Conservation (phyloP, 1,284 basidiomycete genomes). For the Sporisorium sorghi region DNA sequence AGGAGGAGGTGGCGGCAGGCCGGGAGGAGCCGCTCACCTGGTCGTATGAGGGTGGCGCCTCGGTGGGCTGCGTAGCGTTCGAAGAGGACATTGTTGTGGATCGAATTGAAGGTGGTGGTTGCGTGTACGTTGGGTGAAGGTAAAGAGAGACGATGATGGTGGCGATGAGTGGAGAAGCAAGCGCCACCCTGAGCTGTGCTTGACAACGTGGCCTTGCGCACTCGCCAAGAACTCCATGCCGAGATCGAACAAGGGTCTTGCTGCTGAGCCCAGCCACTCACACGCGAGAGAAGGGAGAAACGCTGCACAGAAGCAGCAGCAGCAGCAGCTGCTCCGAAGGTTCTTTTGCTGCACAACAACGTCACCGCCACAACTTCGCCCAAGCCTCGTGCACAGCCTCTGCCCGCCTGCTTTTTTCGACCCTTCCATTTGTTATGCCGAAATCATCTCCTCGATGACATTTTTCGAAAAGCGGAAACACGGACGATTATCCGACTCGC, state of each 20-base stretch:
- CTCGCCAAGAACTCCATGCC: not conserved
- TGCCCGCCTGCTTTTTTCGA: too few species aligned
- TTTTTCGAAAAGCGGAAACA: not conserved
- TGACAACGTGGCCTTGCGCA: not conserved
- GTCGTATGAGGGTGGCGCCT: constrained; percentile 47
- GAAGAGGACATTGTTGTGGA: constrained; percentile 11
- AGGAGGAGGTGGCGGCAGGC: constrained; percentile 8
- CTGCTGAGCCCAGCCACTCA: too few species aligned
- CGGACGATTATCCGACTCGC: constrained; percentile 9
- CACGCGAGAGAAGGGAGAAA: too few species aligned
- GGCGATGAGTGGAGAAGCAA: too few species aligned
- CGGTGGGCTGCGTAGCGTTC: constrained; percentile 15
- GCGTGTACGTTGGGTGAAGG: too few species aligned
- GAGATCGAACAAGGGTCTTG: not conserved
- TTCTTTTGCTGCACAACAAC: constrained; percentile 4
- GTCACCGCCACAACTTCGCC: constrained; percentile 12
- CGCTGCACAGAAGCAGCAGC: too few species aligned
- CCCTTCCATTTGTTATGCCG: not conserved
- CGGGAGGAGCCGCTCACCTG: constrained; percentile 27
- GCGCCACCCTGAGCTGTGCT: not conserved
- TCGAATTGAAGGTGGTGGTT: not conserved
- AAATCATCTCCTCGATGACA: too few species aligned
- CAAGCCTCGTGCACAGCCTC: constrained; percentile 8
- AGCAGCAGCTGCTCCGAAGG: too few species aligned
- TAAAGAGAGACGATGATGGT: not conserved